Evolutionary conservation across 306 rosid genomes (phyloP).

Genomic region (Rosa lucieae): DNA sequence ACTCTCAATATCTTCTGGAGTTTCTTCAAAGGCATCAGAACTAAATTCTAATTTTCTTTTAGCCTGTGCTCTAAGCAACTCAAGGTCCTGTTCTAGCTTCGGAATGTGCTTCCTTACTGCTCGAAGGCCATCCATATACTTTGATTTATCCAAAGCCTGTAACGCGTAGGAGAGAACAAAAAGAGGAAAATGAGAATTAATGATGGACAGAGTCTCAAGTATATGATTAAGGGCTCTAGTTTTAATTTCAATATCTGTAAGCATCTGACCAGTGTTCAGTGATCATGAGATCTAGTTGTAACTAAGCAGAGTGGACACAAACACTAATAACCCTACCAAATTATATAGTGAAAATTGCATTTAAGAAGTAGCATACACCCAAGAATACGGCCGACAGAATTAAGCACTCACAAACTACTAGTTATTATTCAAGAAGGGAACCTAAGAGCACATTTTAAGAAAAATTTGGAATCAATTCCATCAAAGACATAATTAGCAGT

Average conservation of each 20-base stretch:
- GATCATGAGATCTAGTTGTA: neutral
- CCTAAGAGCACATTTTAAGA: neutral
- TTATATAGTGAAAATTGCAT: neutral
- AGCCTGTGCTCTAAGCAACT: slow-evolving; percentile 69
- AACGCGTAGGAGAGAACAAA: slow-evolving; percentile 20
- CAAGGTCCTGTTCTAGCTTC: slow-evolving; percentile 75
- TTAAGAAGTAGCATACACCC: neutral
- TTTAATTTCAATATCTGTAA: neutral
- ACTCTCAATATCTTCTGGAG: slow-evolving; percentile 32
- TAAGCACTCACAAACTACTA: neutral
- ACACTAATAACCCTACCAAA: neutral
- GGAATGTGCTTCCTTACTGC: slow-evolving; percentile 84
- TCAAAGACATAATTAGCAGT: neutral
- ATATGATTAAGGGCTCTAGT: neutral
- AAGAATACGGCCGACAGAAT: neutral
- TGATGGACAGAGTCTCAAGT: neutral
- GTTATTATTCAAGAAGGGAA: neutral
- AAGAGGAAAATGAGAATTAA: slow-evolving; percentile 3
- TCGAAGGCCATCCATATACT: slow-evolving; percentile 77
- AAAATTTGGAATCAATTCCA: neutral
- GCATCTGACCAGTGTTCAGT: neutral
- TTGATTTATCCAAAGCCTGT: slow-evolving; percentile 97
- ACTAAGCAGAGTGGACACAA: neutral
- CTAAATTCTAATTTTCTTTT: slow-evolving; percentile 38
- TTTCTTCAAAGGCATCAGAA: slow-evolving; percentile 36